phyloP scores from a whole-genome alignment of 2,329 filamentous ascomycete genomes.

The Chrysoporthe puriensis region DNA sequence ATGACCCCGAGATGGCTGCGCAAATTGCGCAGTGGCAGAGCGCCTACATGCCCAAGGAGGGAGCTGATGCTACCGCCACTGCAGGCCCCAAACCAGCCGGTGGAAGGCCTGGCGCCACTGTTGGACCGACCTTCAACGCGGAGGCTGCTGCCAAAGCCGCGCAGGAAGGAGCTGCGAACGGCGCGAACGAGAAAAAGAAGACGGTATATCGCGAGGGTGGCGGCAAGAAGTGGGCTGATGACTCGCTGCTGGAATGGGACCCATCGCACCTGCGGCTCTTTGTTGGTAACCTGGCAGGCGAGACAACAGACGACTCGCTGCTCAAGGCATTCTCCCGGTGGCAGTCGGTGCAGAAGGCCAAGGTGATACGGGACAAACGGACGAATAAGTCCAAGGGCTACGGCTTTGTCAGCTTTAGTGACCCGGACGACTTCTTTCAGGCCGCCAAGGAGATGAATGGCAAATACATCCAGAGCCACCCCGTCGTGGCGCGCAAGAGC shows the following conservation, averaged over 20 bases:
- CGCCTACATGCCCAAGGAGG: constrained; percentile 74
- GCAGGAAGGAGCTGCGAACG: constrained; percentile 48
- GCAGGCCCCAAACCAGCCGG: constrained; percentile 34
- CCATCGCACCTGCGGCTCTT: constrained; percentile 92
- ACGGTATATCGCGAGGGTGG: constrained; percentile 89
- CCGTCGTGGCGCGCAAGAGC: constrained; percentile 82
- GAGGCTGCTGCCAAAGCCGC: constrained; percentile 42
- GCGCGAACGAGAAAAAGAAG: constrained; percentile 69
- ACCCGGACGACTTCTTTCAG: constrained; percentile 95
- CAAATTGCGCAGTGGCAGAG: constrained; percentile 96
- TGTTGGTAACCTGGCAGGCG: constrained; percentile 93
- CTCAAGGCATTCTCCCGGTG: constrained; percentile 92
- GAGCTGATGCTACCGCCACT: constrained; percentile 37
- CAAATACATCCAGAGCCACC: constrained; percentile 98
- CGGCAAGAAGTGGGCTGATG: constrained; percentile 90
- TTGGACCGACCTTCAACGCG: constrained; percentile 38
- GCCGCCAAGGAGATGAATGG: constrained; percentile 98
- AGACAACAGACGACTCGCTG: constrained; percentile 94
- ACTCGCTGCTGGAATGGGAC: constrained; percentile 91
- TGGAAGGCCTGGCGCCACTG: constrained; percentile 36
- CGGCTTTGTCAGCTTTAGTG: constrained; percentile 93
- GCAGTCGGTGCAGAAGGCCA: constrained; percentile 85
- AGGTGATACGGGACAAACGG: constrained; percentile 92
- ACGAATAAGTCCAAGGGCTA: constrained; percentile 96
- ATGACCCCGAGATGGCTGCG: constrained; percentile 81